Base-by-base conservation (phyloP, 495 filamentous ascomycete species). In the Glonium stellatum region DNA sequence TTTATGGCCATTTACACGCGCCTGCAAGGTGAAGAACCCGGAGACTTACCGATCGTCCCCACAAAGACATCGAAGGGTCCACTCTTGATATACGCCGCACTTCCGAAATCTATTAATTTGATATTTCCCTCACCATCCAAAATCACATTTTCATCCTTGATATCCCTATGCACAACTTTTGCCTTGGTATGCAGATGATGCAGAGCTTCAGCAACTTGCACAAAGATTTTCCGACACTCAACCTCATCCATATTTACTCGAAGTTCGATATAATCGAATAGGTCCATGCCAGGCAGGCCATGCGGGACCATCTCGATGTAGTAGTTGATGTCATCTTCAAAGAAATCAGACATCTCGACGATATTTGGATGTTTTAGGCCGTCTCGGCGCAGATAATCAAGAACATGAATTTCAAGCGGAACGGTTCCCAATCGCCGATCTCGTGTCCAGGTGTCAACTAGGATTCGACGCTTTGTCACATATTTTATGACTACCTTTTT, bases 51-150 rank as follows among this genome's bases (percentile, higher is more conserved):
- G 71, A 98, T 97, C 1, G 93, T 98, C 27, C 93, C 93, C 46
- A 98, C 93, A 76, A 98, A 98, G 22, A 98, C 95, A 70, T 98
- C 95, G 79, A 98, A 98, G 42, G 93, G 93, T 18, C 93, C 93
- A 72, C 86, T 96, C 76, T 92, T 96, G 78, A 97, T 95, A 69
- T 97, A 98, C 57, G 95, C 91, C 59, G 93, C 92, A 70, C 91
- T 96, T 55, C 93, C 93, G 63, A 98, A 98, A 73, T 98, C 93
- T 66, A 98, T 97, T 62, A 98, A 76, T 76, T 97, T 97, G 73
- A 97, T 95, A 57, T 87, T 87, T 4, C 92, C 92, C 68, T 97
- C 92, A 18, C 93, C 92, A 67, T 98, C 95, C 11, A 98, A 77
- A 31, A 97, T 86, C 46, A 98, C 89, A 60, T 98, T 98, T 73